A percentile compares a stretch with the other conserved stretches of the same genome.
Conservation (phyloP, 164 flowering plant genomes). For the Stephania yunnanensis region DNA sequence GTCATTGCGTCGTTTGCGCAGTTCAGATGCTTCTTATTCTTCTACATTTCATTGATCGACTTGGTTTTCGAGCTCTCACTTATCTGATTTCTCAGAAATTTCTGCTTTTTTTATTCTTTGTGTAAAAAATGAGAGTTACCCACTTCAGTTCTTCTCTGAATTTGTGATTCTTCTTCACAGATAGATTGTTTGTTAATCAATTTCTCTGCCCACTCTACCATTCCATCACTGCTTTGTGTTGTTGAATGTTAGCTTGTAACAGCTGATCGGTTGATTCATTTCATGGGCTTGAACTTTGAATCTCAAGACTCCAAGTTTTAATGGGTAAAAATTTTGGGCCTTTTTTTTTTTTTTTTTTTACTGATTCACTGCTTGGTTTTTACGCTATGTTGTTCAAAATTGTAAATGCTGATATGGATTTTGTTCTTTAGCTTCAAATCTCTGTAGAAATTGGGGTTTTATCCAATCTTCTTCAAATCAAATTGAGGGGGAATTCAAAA, state of each 20-base stretch:
- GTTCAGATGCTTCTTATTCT: too few relatives aligned
- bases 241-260: too few relatives aligned
- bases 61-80: too few relatives aligned
- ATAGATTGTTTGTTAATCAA: too few relatives aligned
- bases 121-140: too few relatives aligned
- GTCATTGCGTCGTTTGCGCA: too few relatives aligned
- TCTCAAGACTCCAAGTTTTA: too few relatives aligned
- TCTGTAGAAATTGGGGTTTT: not conserved
- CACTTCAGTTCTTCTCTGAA: not conserved
- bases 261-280: too few relatives aligned
- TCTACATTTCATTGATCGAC: too few relatives aligned
- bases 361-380: not conserved
- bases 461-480: not conserved
- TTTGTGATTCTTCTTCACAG: not conserved
- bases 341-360: not conserved
- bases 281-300: too few relatives aligned
- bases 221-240: not conserved
- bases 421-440: too few relatives aligned
- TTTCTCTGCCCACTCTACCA: too few relatives aligned
- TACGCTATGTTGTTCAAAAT: not conserved
- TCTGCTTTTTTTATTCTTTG: not conserved
- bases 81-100: not conserved
- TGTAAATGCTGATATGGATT: not conserved
- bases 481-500: not conserved
- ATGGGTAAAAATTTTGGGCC: not conserved